These are phyloP conservation scores for Saturnispora gosingensis DNA, from an alignment of 805 yeast genomes.

Conservation along the genomic window DNA sequence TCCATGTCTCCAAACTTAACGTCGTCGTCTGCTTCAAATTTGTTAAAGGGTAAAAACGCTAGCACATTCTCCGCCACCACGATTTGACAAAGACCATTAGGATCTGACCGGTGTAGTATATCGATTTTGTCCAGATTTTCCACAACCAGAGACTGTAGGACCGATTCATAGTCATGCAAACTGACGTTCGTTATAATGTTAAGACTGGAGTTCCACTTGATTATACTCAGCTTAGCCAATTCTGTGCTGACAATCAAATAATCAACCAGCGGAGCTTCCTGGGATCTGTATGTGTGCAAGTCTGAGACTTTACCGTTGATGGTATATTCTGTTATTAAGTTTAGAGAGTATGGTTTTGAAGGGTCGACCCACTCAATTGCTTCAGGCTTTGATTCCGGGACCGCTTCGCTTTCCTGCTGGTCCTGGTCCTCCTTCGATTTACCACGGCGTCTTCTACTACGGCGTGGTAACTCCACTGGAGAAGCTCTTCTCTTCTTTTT, in stretches of 20 bases:
- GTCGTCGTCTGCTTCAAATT: constrained; percentile 34
- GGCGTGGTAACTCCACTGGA: neutral
- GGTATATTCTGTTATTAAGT: constrained; percentile 52
- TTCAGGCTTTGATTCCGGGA: constrained; percentile 8
- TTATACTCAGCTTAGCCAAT: constrained; percentile 66
- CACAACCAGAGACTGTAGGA: constrained; percentile 41
- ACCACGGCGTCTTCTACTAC: neutral
- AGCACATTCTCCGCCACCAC: constrained; percentile 58
- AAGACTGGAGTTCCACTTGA: constrained; percentile 55
- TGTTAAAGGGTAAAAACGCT: constrained; percentile 59
- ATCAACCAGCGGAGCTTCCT: constrained; percentile 41
- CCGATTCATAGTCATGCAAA: constrained; percentile 77
- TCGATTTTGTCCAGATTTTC: constrained; percentile 29
- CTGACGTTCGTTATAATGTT: constrained; percentile 61
- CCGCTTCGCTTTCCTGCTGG: constrained; percentile 14
- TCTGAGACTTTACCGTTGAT: constrained; percentile 63
- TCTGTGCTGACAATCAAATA: constrained; percentile 58
- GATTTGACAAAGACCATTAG: constrained; percentile 46
- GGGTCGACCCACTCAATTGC: constrained; percentile 16
- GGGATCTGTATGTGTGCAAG: constrained; percentile 40
- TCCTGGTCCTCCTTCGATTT: constrained; percentile 3
- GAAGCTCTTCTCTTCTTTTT: constrained; percentile 6
- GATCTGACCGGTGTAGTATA: constrained; percentile 50
- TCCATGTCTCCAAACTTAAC: constrained; percentile 20
- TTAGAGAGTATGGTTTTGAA: constrained; percentile 23